Conservation (phyloP, 805 yeast species). For the Blastobotrys parvus region DNA sequence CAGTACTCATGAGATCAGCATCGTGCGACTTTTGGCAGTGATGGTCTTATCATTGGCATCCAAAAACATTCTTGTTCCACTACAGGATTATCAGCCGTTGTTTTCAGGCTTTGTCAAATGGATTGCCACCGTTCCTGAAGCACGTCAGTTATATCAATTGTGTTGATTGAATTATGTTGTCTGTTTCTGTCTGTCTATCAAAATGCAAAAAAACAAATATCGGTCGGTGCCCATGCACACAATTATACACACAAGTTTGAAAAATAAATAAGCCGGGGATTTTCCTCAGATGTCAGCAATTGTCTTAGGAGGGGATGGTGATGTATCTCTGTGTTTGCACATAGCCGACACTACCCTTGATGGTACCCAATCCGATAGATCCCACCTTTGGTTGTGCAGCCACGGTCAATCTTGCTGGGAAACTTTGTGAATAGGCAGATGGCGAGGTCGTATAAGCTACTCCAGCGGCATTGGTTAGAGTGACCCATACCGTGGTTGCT, state of each 20-base stretch:
- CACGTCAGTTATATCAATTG: constrained; percentile 15
- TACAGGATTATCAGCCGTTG: constrained; percentile 12
- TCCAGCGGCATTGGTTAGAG: constrained; percentile 18
- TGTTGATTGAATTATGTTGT: no score
- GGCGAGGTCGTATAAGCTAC: constrained; percentile 30
- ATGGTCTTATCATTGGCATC: constrained; percentile 13
- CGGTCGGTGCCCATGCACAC: constrained; percentile 1
- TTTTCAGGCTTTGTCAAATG: constrained; percentile 14
- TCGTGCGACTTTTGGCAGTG: constrained; percentile 11
- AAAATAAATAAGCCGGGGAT: neutral
- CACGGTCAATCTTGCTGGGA: constrained; percentile 29
- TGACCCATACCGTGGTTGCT: constrained; percentile 18
- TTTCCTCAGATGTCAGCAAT: neutral
- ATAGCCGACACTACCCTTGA: constrained; percentile 58
- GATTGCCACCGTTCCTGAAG: constrained; percentile 16
- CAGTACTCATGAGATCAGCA: neutral
- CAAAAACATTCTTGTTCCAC: constrained; percentile 8
- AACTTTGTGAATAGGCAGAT: constrained; percentile 36
- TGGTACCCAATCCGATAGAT: constrained; percentile 65
- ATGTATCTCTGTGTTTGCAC: constrained; percentile 11
- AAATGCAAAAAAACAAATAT: no score
- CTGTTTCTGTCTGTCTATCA: no score
- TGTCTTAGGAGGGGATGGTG: constrained; percentile 7
- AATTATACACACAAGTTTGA: neutral
- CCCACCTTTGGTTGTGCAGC: constrained; percentile 52